phyloP scores from a whole-genome alignment of 1,139 yeast species.

The Komagataea norvegica region DNA sequence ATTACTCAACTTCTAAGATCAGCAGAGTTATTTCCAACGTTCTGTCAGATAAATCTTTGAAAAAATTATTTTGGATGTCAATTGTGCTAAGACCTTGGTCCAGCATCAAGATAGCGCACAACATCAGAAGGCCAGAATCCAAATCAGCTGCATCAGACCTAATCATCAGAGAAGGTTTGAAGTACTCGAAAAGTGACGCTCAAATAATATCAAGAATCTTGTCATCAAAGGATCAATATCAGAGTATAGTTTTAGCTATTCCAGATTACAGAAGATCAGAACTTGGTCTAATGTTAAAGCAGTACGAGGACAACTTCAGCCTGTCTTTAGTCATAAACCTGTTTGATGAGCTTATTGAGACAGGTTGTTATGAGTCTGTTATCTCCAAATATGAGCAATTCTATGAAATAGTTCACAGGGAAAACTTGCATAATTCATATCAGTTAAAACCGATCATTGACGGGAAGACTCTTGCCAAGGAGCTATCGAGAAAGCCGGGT shows the following conservation, averaged over 20 bases:
- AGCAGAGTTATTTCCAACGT: conserved; percentile 5
- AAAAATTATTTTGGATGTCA: conserved; percentile 42
- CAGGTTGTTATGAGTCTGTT: conserved; percentile 7
- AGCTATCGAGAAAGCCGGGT: conserved; percentile 63
- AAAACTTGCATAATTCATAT: conserved; percentile 39
- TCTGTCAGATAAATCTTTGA: conserved; percentile 1
- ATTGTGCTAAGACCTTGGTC: conserved; percentile 48
- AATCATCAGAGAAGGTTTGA: conserved; percentile 65
- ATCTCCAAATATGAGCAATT: conserved; percentile 36
- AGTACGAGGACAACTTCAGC: conserved; percentile 48
- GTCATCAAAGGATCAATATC: conserved; percentile 28
- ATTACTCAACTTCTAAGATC: conserved; percentile 5
- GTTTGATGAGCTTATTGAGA: conserved; percentile 17
- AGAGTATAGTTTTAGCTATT: conserved; percentile 22
- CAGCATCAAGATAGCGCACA: conserved; percentile 34
- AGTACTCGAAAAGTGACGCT: conserved; percentile 56
- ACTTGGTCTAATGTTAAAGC: conserved; percentile 55
- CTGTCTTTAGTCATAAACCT: conserved; percentile 36
- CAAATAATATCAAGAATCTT: conserved; percentile 44
- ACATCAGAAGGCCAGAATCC: conserved; percentile 30
- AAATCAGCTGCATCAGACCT: conserved; percentile 34
- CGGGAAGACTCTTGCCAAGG: conserved; percentile 59
- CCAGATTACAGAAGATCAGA: conserved; percentile 43
- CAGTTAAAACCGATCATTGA: conserved; percentile 52
- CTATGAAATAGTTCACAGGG: conserved; percentile 25